Percentiles rank a stretch among this genome's conserved stretches.
phyloP scores from a whole-genome alignment of 108 stramenopile genomes.

The Cyclotella baltica region DNA sequence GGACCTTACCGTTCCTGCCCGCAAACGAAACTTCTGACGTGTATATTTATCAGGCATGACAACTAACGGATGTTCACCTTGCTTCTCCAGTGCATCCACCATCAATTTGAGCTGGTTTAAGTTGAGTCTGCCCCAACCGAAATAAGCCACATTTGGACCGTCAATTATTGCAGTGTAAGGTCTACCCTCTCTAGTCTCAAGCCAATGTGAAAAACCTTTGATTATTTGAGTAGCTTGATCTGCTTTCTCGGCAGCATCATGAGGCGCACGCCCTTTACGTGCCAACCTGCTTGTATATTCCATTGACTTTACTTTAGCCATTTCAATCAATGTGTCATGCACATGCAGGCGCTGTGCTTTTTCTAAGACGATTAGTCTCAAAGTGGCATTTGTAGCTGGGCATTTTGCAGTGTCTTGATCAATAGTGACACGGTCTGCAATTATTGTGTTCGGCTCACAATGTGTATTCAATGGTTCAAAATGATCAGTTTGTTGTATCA shows the following conservation, averaged over 20 bases:
- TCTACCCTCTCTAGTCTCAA: constrained; percentile 17
- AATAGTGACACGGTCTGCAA: constrained; percentile 48
- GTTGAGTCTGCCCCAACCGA: constrained; percentile 57
- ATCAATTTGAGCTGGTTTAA: constrained; percentile 60
- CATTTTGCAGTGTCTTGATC: constrained; percentile 49
- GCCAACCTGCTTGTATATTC: constrained; percentile 50
- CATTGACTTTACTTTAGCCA: constrained; percentile 52
- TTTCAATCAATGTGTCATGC: constrained; percentile 49
- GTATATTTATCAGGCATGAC: constrained; percentile 55
- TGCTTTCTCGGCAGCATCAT: constrained; percentile 47
- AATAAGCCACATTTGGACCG: constrained; percentile 59
- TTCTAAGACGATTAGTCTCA: constrained; percentile 55
- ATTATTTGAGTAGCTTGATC: constrained; percentile 52
- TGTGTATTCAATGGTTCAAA: constrained; percentile 18
- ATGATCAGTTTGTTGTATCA: constrained; percentile 40
- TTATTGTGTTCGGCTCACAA: constrained; percentile 23
- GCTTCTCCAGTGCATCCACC: constrained; percentile 69
- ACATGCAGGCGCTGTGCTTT: constrained; percentile 45
- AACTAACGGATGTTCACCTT: constrained; percentile 50
- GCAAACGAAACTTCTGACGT: constrained; percentile 49
- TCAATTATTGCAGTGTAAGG: constrained; percentile 37
- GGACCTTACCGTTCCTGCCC: constrained; percentile 39
- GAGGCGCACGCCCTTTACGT: constrained; percentile 42
- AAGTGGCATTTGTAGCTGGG: constrained; percentile 50
- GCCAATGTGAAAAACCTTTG: constrained; percentile 54